Base-by-base conservation (phyloP, 192 early-diverging fungal species). In the Oehlia diaphana region DNA sequence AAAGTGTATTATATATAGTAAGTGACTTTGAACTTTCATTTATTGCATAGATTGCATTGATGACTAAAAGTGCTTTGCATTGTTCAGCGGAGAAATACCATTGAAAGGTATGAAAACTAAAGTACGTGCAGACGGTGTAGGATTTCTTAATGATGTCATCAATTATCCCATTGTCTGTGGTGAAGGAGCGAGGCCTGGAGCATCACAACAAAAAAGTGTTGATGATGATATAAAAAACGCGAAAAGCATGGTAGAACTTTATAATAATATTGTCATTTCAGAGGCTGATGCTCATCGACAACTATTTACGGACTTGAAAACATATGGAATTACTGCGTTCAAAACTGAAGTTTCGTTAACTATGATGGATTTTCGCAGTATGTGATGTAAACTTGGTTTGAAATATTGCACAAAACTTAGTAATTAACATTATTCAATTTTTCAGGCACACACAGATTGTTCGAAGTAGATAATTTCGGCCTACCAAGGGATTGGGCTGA, bases 351-450 rank as follows among this genome's bases (percentile, higher is more conserved):
- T 74, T 9, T 74, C 49, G 16, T 19, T 76, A 6, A 65, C 61
- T 1, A 76, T 76, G 63, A 33, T 76, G 21, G 74, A 76, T 39
- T 76, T 76, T 76, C 63, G 50, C 26, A n/a, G 74, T 76, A 76
- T 76, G 74, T 37, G 58, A 39, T 37, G 23, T 21, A 1, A 63
- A 76, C 1, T 62, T 10, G 31, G 9, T 12, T 31, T 31, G 44
- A 39, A 64, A 39, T 65, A 16, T 63, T 10, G 26, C 44, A 47
- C 44, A 31, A 33, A 76, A 65, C 28, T 7, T 9, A 74, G 10
- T 62, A n/a, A 12, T 42, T 14, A 19, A n/a, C 2, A 63, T 26
- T 63, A 47, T 9, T 12, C 9, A 47, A 47, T 9, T 12, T 47
- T 64, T 76, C 31, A 76, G 61, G 23, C n/a, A 39, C 10, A 74